Conservation (phyloP, 257 asterid species). For the Misopates orontium region DNA sequence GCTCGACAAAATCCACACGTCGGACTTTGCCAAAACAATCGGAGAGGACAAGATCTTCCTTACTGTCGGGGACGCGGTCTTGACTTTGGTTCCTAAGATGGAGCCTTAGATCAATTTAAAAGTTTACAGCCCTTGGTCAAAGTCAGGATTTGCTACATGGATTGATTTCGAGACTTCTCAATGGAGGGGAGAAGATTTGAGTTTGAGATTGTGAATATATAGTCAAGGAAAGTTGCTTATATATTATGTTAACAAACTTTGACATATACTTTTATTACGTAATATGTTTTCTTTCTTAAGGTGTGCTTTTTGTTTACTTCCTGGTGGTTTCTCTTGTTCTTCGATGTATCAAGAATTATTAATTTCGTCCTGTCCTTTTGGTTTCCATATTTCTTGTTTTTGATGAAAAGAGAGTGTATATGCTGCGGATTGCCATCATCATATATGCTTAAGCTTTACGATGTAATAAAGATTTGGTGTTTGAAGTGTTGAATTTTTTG, state of each 20-base stretch:
- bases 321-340: no score
- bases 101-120: conserved; percentile 46
- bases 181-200: not conserved
- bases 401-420: no score
- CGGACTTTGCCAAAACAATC: conserved; percentile 39
- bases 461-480: no score
- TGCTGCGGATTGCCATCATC: no score
- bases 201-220: not conserved
- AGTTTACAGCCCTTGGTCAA: not conserved
- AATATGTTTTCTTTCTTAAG: not conserved
- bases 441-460: no score
- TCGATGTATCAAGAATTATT: no score
- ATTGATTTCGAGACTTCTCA: not conserved
- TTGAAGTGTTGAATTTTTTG: no score
- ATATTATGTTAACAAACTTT: not conserved
- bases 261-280: not conserved
- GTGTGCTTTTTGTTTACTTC: no score
- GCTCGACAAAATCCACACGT: conserved; percentile 64
- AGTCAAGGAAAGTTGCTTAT: not conserved
- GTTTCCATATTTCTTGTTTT: no score
- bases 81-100: conserved; percentile 60
- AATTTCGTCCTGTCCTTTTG: no score
- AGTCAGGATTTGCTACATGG: not conserved
- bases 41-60: conserved; percentile 80
- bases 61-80: conserved; percentile 68